Percentiles rank a stretch among this genome's conserved stretches.
Conservation (phyloP, 495 filamentous ascomycete genomes). For the Neurospora sp. region DNA sequence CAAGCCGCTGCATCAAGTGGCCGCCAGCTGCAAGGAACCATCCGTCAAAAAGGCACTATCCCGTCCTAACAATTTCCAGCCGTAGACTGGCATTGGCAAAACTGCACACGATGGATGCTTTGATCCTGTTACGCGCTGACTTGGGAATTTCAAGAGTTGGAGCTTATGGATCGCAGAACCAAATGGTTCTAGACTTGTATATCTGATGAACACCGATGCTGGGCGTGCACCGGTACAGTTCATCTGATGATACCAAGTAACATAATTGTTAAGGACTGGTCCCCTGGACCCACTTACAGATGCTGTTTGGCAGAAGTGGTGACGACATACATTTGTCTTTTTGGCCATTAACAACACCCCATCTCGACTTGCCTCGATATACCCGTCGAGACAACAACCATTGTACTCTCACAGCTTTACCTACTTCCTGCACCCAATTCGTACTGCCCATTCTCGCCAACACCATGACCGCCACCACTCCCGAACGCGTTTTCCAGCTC, state of each 20-base stretch:
- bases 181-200: neutral
- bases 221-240: neutral
- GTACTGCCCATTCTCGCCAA: neutral
- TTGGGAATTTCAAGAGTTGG: neutral
- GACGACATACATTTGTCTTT: neutral
- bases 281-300: neutral
- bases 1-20: neutral
- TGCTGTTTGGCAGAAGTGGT: neutral
- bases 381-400: neutral
- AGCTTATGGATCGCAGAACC: neutral
- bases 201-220: neutral
- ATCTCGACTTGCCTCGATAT: neutral
- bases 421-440: neutral
- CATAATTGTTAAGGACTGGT: neutral
- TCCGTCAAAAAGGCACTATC: neutral
- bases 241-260: neutral
- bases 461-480: constrained; percentile 3
- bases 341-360: neutral
- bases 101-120: neutral
- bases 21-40: neutral
- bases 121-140: neutral
- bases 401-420: neutral
- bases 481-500: constrained; percentile 37
- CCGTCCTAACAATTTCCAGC: neutral
- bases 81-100: neutral